phyloP scores from a whole-genome alignment of 2,329 filamentous ascomycete genomes.

The Colletotrichum godetiae region DNA sequence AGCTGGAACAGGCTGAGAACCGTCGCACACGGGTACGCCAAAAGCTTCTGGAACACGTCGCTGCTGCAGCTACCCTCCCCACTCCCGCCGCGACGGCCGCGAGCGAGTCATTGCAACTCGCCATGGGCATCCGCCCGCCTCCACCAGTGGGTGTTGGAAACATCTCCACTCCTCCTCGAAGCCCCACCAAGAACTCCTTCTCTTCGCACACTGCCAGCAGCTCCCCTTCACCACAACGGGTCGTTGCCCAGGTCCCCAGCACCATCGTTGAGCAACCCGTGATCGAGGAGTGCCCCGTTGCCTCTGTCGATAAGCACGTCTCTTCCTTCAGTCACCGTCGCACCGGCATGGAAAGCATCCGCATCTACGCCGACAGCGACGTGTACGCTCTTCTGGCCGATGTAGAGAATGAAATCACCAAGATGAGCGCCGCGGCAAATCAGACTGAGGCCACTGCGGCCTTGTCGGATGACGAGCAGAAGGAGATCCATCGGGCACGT shows the following conservation, averaged over 20 bases:
- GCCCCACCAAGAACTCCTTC: slow-evolving; percentile 61
- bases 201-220: slow-evolving; percentile 48
- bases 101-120: slow-evolving; percentile 55
- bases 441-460: slow-evolving; percentile 48
- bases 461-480: slow-evolving; percentile 50
- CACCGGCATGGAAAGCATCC: slow-evolving; percentile 71
- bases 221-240: slow-evolving; percentile 62
- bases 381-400: slow-evolving; percentile 75
- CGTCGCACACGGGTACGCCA: slow-evolving; percentile 79
- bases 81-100: slow-evolving; percentile 43
- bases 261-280: slow-evolving; percentile 65
- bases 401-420: slow-evolving; percentile 70
- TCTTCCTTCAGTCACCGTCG: slow-evolving; percentile 45
- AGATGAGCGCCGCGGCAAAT: slow-evolving; percentile 47
- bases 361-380: slow-evolving; percentile 75
- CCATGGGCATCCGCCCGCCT: slow-evolving; percentile 49
- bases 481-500: slow-evolving; percentile 57
- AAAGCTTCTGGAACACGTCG: slow-evolving; percentile 85
- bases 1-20: slow-evolving; percentile 85
- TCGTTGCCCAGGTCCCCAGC: slow-evolving; percentile 65
- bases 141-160: slow-evolving; percentile 47
- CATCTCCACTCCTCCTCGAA: slow-evolving; percentile 68
- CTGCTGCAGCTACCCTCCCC: slow-evolving; percentile 72
- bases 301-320: slow-evolving; percentile 39
- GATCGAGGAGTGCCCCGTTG: slow-evolving; percentile 53